These are phyloP conservation scores for Colletotrichum caudatum DNA, from an alignment of 2,329 filamentous ascomycete species.

Conservation along the genomic window DNA sequence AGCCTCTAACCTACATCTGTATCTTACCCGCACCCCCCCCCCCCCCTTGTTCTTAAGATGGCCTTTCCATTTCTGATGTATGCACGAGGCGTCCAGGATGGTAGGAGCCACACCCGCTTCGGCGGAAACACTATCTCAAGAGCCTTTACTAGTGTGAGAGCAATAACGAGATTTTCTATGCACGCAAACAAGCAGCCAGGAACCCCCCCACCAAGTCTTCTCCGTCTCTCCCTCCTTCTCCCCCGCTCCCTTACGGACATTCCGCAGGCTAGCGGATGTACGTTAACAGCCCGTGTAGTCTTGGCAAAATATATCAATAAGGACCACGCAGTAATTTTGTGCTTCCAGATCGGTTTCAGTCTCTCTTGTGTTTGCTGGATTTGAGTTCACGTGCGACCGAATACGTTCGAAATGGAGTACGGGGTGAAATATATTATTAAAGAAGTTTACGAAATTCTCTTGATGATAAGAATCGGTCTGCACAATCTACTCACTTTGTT, in stretches of 20 bases:
- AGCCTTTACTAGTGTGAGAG: neutral
- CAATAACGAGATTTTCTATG: neutral
- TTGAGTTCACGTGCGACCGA: neutral
- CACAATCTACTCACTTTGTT: neutral
- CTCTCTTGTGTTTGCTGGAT: neutral
- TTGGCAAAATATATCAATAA: neutral
- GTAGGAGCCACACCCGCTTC: conserved; percentile 19
- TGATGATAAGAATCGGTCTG: neutral
- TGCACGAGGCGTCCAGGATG: conserved; percentile 23
- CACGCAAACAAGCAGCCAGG: neutral
- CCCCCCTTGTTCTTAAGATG: conserved; percentile 8
- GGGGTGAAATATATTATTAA: neutral
- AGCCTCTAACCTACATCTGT: neutral
- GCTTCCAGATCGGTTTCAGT: neutral
- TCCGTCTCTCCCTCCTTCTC: neutral
- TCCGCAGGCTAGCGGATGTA: neutral
- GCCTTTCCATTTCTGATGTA: no score
- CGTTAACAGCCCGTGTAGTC: neutral
- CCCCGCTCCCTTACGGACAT: neutral
- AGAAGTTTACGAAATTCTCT: neutral
- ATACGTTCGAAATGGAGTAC: neutral
- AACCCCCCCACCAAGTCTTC: neutral
- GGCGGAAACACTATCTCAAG: neutral
- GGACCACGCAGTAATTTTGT: neutral
- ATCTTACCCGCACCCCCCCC: conserved; percentile 13